Conservation (phyloP, 208 protist genomes). For the Trypanosoma mega region DNA sequence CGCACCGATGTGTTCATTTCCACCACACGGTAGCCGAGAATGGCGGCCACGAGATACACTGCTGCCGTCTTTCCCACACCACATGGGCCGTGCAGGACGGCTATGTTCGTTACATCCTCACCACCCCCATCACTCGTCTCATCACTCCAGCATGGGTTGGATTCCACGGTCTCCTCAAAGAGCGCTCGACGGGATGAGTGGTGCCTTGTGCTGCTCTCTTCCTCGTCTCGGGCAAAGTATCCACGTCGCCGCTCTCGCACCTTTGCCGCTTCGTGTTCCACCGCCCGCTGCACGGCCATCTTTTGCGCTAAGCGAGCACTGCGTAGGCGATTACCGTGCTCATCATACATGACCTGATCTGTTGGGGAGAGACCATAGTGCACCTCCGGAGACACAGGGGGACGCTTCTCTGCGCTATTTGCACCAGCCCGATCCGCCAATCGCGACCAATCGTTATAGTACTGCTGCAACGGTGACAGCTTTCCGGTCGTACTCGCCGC, state of each 20-base stretch:
- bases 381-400: background rate
- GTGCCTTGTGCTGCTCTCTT: conserved; percentile 2
- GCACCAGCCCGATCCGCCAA: conserved; percentile 2
- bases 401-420: background rate
- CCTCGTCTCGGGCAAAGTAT: conserved; percentile 57
- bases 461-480: conserved; percentile 14
- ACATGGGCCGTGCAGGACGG: conserved; percentile 64
- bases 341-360: conserved; percentile 38
- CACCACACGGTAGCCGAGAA: conserved; percentile 76
- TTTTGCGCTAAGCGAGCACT: conserved; percentile 72
- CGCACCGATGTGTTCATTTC: conserved; percentile 80
- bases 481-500: background rate
- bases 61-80: conserved; percentile 78
- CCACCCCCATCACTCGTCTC: conserved; percentile 7
- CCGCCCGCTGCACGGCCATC: conserved; percentile 39
- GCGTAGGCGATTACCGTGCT: conserved; percentile 70
- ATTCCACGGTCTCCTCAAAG: conserved; percentile 6
- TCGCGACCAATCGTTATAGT: conserved; percentile 21
- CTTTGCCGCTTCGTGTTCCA: conserved; percentile 34
- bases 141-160: conserved; percentile 1
- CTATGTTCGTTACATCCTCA: conserved; percentile 84
- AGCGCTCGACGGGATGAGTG: background rate
- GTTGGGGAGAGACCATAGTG: background rate
- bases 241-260: conserved; percentile 44
- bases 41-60: conserved; percentile 72